A percentile compares a stretch with the other conserved stretches of the same genome.
phyloP scores from a whole-genome alignment of 2,329 filamentous ascomycete species.

The Verticillium isaacii region DNA sequence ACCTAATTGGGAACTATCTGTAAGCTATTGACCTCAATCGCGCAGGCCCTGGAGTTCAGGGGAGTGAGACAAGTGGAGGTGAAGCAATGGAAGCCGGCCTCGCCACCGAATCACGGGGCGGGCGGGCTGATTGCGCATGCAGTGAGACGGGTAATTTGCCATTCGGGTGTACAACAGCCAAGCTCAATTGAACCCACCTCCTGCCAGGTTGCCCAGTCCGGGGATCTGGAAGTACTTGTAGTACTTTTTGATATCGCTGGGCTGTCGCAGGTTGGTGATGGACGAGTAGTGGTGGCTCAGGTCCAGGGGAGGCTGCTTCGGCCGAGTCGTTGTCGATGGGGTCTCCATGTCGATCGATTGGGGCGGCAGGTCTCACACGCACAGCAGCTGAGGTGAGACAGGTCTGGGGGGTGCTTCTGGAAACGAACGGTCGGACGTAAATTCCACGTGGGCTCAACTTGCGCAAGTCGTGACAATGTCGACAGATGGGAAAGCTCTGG shows the following conservation, averaged over 20 bases:
- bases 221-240: conserved; percentile 78
- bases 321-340: background rate
- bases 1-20: conserved; percentile 40
- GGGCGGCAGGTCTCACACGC: background rate
- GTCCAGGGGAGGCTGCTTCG: conserved; percentile 52
- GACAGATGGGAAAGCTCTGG: background rate
- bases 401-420: background rate
- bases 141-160: background rate
- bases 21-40: background rate
- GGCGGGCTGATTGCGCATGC: background rate
- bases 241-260: conserved; percentile 71
- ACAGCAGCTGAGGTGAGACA: background rate
- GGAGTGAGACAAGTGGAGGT: background rate
- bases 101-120: background rate
- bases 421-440: background rate
- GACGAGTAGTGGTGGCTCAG: conserved; percentile 75
- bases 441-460: background rate
- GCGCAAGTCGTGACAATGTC: background rate
- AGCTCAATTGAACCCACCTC: conserved; percentile 41
- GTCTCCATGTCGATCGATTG: background rate
- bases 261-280: conserved; percentile 57
- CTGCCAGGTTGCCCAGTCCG: conserved; percentile 57
- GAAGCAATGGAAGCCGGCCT: background rate
- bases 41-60: background rate
- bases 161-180: background rate